These are phyloP conservation scores for Zoysia japonica DNA, from an alignment of 176 grass and related monocot species.

Conservation along the genomic window DNA sequence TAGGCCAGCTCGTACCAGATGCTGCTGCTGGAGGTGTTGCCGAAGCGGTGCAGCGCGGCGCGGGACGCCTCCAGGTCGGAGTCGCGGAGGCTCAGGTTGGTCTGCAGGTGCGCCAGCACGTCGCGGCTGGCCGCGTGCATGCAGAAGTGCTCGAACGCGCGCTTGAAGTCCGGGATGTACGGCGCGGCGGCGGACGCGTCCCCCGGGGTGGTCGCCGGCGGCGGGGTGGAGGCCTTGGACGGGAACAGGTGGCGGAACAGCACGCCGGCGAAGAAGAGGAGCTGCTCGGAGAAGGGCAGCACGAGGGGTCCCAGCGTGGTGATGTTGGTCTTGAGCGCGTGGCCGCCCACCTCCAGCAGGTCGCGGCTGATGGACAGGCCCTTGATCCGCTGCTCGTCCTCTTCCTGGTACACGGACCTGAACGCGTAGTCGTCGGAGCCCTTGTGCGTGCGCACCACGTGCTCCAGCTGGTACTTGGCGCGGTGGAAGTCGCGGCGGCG, in stretches of 20 bases:
- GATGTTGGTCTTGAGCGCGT: slow-evolving; percentile 52
- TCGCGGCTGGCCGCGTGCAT: slow-evolving; percentile 87
- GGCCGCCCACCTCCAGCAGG: slow-evolving; percentile 83
- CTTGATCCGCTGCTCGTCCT: slow-evolving; percentile 89
- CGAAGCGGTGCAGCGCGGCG: slow-evolving; percentile 88
- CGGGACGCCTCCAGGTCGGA: slow-evolving; percentile 77
- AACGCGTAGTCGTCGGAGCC: slow-evolving; percentile 86
- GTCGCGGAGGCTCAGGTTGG: slow-evolving; percentile 70
- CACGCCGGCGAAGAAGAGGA: slow-evolving; percentile 85
- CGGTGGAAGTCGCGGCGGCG: slow-evolving; percentile 72
- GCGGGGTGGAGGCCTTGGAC: slow-evolving; percentile 41
- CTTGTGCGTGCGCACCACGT: slow-evolving; percentile 94
- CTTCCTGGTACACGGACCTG: slow-evolving; percentile 95
- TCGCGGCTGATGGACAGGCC: slow-evolving; percentile 89
- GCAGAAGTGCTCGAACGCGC: slow-evolving; percentile 95
- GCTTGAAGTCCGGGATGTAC: slow-evolving; percentile 96
- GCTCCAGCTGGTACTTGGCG: slow-evolving; percentile 90
- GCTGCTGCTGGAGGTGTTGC: slow-evolving; percentile 92
- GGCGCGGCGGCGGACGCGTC: slow-evolving; percentile 48
- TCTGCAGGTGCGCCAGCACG: slow-evolving; percentile 89
- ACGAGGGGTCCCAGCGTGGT: slow-evolving; percentile 87
- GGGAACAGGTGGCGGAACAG: slow-evolving; percentile 88
- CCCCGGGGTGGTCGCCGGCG: background rate
- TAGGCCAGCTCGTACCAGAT: slow-evolving; percentile 97
- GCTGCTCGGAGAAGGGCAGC: slow-evolving; percentile 90